Evolutionary conservation across 1,284 basidiomycete species (phyloP).

Genomic region (Entoloma clypeatum): DNA sequence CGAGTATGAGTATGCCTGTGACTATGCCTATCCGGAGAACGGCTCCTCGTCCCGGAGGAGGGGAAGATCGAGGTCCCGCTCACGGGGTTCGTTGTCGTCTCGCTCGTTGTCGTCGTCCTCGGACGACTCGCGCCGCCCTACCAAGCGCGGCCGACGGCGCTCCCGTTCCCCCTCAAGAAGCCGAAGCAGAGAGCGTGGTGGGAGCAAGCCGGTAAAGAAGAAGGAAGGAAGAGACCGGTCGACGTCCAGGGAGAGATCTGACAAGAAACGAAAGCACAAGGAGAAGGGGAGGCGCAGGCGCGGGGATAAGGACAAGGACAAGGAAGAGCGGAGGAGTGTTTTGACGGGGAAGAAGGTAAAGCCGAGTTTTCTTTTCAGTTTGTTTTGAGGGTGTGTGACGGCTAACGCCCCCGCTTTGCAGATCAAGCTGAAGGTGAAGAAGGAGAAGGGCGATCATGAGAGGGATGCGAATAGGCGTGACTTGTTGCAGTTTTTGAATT

Average conservation of each 20-base stretch:
- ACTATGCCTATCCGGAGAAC: no score
- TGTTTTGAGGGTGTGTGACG: slow-evolving; percentile 1
- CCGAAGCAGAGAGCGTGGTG: slow-evolving; percentile 6
- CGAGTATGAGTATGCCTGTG: no score
- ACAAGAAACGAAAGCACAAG: no score
- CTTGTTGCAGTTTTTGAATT: slow-evolving; percentile 51
- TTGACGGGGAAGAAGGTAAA: slow-evolving; percentile 53
- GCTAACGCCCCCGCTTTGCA: slow-evolving; percentile 19
- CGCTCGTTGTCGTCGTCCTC: slow-evolving; percentile 8
- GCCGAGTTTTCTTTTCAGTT: slow-evolving; percentile 1
- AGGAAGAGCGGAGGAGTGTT: slow-evolving; percentile 43
- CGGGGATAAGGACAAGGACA: slow-evolving; percentile 15
- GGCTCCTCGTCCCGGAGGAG: background rate
- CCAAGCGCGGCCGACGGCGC: slow-evolving; percentile 10
- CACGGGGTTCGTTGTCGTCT: slow-evolving; percentile 9
- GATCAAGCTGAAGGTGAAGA: slow-evolving; percentile 61
- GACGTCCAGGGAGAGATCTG: no score
- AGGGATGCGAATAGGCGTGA: slow-evolving; percentile 50
- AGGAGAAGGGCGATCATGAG: slow-evolving; percentile 49
- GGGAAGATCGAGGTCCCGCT: slow-evolving; percentile 2
- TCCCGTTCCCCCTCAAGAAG: slow-evolving; percentile 12
- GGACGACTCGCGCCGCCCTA: slow-evolving; percentile 6
- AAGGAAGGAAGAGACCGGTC: no score
- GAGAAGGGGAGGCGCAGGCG: slow-evolving; percentile 7
- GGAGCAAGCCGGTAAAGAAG: slow-evolving; percentile 4